Conservation (phyloP, 805 yeast species). For the Metschnikowia lunata region DNA sequence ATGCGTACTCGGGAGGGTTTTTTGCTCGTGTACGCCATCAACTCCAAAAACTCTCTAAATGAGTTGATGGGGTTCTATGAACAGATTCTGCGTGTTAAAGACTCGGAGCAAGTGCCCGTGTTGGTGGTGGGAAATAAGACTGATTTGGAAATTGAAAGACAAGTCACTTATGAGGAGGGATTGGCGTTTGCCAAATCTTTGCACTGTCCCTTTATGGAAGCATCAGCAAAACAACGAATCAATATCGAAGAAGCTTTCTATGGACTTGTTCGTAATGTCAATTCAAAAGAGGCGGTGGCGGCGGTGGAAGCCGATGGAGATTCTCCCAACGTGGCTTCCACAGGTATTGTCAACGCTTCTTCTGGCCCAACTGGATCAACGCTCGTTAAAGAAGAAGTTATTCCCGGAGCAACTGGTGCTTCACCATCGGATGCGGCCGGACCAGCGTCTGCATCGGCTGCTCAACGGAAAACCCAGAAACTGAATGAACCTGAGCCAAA, state of each 20-base stretch:
- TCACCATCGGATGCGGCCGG: neutral
- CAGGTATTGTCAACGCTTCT: neutral
- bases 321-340: no score
- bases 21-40: constrained; percentile 80
- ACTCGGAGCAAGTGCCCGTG: constrained; percentile 68
- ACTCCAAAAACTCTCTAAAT: constrained; percentile 79
- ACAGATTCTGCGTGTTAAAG: constrained; percentile 76
- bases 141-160: constrained; percentile 72
- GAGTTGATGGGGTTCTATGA: constrained; percentile 76
- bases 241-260: constrained; percentile 86
- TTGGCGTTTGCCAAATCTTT: constrained; percentile 57
- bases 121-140: constrained; percentile 75
- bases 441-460: constrained; percentile 6
- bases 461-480: constrained; percentile 11
- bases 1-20: constrained; percentile 97
- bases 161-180: constrained; percentile 67
- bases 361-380: constrained; percentile 2
- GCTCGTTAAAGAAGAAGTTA: neutral
- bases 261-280: constrained; percentile 58
- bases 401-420: no score
- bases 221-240: constrained; percentile 86
- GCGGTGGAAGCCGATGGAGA: constrained; percentile 5
- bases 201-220: constrained; percentile 76
- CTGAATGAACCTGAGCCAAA: neutral
- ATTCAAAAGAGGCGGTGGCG: constrained; percentile 12